Base-by-base conservation (phyloP, 2,329 filamentous ascomycete genomes). In the Tolypocladium album region DNA sequence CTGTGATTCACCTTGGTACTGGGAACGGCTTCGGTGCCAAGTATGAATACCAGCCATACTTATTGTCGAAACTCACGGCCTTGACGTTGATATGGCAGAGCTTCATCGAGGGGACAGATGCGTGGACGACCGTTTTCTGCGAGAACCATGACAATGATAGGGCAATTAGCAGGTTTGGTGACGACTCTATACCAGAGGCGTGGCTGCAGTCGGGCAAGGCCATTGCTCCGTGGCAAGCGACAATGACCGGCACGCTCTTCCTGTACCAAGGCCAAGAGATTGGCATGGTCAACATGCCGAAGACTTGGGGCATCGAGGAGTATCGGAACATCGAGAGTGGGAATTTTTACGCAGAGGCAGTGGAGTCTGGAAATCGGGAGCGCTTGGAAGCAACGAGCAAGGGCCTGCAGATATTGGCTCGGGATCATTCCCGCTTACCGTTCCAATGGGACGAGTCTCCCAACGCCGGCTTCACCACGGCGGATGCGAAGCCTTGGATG, bases 61-160 rank as follows among this genome's bases (percentile, higher is more conserved):
- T 72, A 0, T 65, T 83, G 0, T 71, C 75, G 0, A 74, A 75
- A 7, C 67, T 84, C 50, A 80, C 81, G 64, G 62, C 63, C 3
- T 67, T 78, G 12, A 72, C 80, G 0, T 64, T 70, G 11, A 78
- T 73, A 52, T 82, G 79, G 74, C 81, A 83, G 67, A 74, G 70
- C 1, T 76, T 82, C 50, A 76, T 79, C 42, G 71, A 76, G 57
- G 77, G 75, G 12, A 79, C 74, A 2, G 79, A 82, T 56, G 78
- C 77, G 0, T 86, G 83, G 83, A 80, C 81, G 0, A 85, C 84
- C 0, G 79, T 80, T 0, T 88, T 86, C 64, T 77, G 80, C 57
- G 85, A 88, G 65, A 87, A 87, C 63, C 85, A 88, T 67, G 85
- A 88, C 65, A 82, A 85, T 43, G 81, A 80, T 0, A 76, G 85